A percentile compares a stretch with the other conserved stretches of the same genome.
Evolutionary conservation across 768 basidiomycete species (phyloP).

Genomic region (Mrakia hoshinonis): DNA sequence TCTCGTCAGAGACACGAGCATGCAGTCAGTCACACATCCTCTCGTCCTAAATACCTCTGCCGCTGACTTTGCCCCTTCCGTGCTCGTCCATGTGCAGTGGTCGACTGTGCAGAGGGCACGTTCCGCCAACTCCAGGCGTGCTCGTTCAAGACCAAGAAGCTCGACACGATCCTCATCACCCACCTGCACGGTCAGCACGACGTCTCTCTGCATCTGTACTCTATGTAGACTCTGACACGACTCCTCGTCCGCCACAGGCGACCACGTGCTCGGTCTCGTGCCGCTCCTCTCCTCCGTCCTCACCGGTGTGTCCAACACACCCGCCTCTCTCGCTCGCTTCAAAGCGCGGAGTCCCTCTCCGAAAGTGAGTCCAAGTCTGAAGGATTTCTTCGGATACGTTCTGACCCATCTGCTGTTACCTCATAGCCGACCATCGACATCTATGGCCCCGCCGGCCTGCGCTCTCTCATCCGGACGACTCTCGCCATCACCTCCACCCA

Average conservation of each 20-base stretch:
- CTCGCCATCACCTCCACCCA: slow-evolving; percentile 59
- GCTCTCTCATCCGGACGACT: slow-evolving; percentile 61
- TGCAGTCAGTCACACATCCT: background rate
- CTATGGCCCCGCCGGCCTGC: slow-evolving; percentile 70
- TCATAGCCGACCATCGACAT: slow-evolving; percentile 55
- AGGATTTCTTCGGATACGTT: background rate
- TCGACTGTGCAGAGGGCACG: slow-evolving; percentile 78
- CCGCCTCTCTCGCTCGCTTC: slow-evolving; percentile 24
- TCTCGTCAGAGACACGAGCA: background rate
- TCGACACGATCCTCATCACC: slow-evolving; percentile 69
- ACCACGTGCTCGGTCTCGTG: slow-evolving; percentile 67
- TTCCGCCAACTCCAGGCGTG: slow-evolving; percentile 58
- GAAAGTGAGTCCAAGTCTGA: slow-evolving; percentile 17
- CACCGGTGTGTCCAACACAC: slow-evolving; percentile 51
- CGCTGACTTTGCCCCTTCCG: too few relatives aligned
- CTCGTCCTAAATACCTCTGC: too few relatives aligned
- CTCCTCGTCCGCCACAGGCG: slow-evolving; percentile 43
- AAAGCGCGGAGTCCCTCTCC: background rate
- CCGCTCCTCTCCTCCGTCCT: slow-evolving; percentile 57
- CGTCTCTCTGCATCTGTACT: background rate
- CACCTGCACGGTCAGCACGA: slow-evolving; percentile 63
- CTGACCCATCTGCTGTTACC: background rate
- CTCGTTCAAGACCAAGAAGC: slow-evolving; percentile 57
- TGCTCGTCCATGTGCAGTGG: slow-evolving; percentile 48
- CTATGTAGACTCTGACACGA: background rate